Evolutionary conservation across 441 rosid species (phyloP).

Genomic region (Flueggea neowawraea): DNA sequence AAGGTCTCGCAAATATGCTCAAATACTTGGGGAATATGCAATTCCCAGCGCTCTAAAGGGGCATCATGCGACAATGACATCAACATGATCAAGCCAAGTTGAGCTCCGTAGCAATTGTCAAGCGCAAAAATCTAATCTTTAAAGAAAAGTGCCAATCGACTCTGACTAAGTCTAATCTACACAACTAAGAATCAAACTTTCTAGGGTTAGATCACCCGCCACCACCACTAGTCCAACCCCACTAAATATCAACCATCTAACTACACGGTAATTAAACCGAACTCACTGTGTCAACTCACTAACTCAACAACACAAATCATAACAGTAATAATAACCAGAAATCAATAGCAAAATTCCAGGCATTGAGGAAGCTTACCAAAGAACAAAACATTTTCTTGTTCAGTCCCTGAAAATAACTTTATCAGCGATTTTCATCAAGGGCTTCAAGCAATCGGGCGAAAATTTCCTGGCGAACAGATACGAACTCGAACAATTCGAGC

Average conservation of each 20-base stretch:
- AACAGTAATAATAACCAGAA: not conserved
- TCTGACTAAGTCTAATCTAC: constrained; percentile 1
- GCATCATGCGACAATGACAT: constrained; percentile 3
- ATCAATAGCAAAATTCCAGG: not conserved
- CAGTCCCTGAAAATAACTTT: constrained; percentile 79
- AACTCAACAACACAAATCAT: not conserved
- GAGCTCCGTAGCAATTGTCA: not conserved
- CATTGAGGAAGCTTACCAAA: constrained; percentile 28
- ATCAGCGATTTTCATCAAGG: constrained; percentile 68
- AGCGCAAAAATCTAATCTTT: not conserved
- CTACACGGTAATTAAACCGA: not conserved
- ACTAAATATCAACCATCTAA: not conserved
- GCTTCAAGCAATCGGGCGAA: constrained; percentile 76
- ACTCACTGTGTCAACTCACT: constrained; percentile 7
- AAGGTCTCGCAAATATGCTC: no score
- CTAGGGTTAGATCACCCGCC: not conserved
- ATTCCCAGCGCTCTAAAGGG: not conserved
- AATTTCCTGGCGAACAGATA: constrained; percentile 87
- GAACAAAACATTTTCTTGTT: constrained; percentile 5
- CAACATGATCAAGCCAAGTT: not conserved
- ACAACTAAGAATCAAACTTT: not conserved
- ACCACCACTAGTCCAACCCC: not conserved
- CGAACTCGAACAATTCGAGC: constrained; percentile 61
- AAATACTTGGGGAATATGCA: not conserved
- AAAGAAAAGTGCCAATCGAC: not conserved